These are phyloP conservation scores for Apiospora koreana DNA, from an alignment of 2,329 filamentous ascomycete genomes.

Conservation along the genomic window DNA sequence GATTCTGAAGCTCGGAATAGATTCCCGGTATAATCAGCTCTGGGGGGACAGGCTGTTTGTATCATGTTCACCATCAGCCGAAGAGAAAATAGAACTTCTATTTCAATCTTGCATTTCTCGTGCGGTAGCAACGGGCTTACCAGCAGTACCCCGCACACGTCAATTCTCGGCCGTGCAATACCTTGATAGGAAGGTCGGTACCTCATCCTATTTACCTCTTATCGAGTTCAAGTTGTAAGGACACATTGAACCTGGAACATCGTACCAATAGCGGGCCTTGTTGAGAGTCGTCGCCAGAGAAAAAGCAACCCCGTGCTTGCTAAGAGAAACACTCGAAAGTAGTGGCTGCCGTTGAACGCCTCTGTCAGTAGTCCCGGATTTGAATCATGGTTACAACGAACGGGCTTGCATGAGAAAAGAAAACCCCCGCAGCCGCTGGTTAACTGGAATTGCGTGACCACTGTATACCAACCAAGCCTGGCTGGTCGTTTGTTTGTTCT, in stretches of 20 bases:
- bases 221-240: not conserved
- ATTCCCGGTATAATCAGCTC: not conserved
- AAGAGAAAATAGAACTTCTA: not conserved
- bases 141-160: slow-evolving; percentile 2
- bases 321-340: slow-evolving; percentile 4
- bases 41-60: not conserved
- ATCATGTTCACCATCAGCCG: not conserved
- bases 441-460: slow-evolving; percentile 1
- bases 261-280: not conserved
- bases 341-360: slow-evolving; percentile 8
- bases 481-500: slow-evolving; percentile 1
- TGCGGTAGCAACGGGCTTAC: not conserved
- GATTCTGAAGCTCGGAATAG: not conserved
- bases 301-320: not conserved
- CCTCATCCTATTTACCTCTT: not conserved
- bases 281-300: not conserved
- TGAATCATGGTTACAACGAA: slow-evolving; percentile 1
- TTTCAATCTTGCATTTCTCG: not conserved
- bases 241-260: not conserved
- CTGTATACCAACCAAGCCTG: not conserved
- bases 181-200: not conserved
- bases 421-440: not conserved
- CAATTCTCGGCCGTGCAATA: not conserved
- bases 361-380: not conserved
- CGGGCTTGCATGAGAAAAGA: slow-evolving; percentile 10